A percentile compares a stretch with the other conserved stretches of the same genome.
Conservation (phyloP, 129 eudicot genomes). For the Escallonia herrerae region DNA sequence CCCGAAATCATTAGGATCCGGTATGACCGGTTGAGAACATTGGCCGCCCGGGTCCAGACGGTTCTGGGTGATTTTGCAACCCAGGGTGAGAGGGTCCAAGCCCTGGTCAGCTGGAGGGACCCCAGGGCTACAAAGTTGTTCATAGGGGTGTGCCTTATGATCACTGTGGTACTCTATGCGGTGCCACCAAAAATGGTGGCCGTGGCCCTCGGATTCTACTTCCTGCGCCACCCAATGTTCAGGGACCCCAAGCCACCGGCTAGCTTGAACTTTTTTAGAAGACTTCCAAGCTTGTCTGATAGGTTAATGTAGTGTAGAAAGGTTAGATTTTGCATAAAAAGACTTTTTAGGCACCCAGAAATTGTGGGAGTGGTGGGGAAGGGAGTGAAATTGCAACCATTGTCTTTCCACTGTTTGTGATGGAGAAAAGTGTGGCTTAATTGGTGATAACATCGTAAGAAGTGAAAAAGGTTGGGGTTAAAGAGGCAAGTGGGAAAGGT, state of each 20-base stretch:
- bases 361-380: conserved; percentile 24
- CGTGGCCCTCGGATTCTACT: conserved; percentile 96
- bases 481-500: conserved; percentile 2
- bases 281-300: conserved; percentile 96
- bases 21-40: conserved; percentile 73
- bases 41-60: conserved; percentile 92
- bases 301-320: conserved; percentile 54
- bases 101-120: conserved; percentile 98
- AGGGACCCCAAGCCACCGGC: conserved; percentile 99
- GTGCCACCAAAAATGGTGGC: conserved; percentile 98
- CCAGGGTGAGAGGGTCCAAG: conserved; percentile 94
- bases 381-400: neutral
- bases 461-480: conserved; percentile 16
- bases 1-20: conserved; percentile 67
- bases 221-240: conserved; percentile 94
- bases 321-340: neutral
- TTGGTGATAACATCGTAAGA: conserved; percentile 26
- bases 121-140: conserved; percentile 93
- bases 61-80: conserved; percentile 98
- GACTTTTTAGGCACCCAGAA: conserved; percentile 17
- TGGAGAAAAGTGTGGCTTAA: conserved; percentile 1
- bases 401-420: conserved; percentile 1
- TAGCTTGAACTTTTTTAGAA: conserved; percentile 85
- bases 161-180: conserved; percentile 62
- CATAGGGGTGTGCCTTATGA: conserved; percentile 71